Conservation (phyloP, 306 rosid species). For the Lagenaria siceraria region DNA sequence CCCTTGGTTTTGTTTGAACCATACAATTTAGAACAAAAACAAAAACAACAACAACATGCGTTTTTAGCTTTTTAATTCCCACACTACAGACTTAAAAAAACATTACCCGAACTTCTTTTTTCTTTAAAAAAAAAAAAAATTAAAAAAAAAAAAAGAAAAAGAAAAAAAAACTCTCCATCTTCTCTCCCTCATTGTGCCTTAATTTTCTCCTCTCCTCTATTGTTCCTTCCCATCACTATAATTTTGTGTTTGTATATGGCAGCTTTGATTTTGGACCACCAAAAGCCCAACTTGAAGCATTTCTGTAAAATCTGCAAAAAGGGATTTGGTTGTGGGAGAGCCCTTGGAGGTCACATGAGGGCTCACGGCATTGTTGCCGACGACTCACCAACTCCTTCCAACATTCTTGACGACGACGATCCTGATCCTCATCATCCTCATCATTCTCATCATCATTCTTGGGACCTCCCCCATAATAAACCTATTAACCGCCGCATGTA, state of each 20-base stretch:
- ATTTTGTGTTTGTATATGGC: slow-evolving; percentile 29
- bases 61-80: no score
- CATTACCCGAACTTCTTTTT: no score
- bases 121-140: no score
- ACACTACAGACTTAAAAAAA: no score
- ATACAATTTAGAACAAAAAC: slow-evolving; percentile 16
- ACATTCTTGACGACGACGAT: slow-evolving; percentile 39
- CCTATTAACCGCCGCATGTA: slow-evolving; percentile 65
- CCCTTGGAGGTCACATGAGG: slow-evolving; percentile 96
- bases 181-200: background rate
- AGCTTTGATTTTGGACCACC: slow-evolving; percentile 38
- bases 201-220: background rate
- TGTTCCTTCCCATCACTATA: background rate
- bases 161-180: background rate
- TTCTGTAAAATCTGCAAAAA: slow-evolving; percentile 87
- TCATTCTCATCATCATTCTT: no score
- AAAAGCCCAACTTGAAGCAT: slow-evolving; percentile 58
- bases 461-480: slow-evolving; percentile 7
- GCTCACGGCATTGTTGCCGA: slow-evolving; percentile 86
- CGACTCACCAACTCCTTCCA: background rate
- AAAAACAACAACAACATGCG: slow-evolving; percentile 2
- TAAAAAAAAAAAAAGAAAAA: no score
- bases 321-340: slow-evolving; percentile 89
- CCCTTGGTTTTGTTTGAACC: slow-evolving; percentile 22
- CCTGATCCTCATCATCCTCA: background rate